A percentile compares a stretch with the other conserved stretches of the same genome.
phyloP scores from a whole-genome alignment of 148 eudicot genomes.

The Talinum fruticosum region DNA sequence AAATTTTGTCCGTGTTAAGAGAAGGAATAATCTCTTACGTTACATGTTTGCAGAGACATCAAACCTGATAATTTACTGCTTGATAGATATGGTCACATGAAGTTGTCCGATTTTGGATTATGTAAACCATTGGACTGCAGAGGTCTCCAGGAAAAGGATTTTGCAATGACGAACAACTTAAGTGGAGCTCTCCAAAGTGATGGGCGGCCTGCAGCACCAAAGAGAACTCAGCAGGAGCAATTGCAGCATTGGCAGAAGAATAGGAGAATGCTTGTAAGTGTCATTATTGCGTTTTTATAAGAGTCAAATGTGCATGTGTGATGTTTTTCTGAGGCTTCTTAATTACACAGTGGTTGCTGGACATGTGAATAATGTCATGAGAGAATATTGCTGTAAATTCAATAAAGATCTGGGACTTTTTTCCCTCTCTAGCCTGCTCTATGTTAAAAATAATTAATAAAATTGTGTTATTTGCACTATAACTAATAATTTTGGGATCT shows the following conservation, averaged over 20 bases:
- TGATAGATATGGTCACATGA: slow-evolving; percentile 93
- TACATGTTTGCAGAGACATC: slow-evolving; percentile 69
- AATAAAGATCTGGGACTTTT: not conserved
- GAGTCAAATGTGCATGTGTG: not conserved
- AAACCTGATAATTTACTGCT: slow-evolving; percentile 97
- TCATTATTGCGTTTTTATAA: not conserved
- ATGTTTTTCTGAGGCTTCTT: not conserved
- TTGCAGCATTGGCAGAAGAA: slow-evolving; percentile 95
- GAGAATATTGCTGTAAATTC: not conserved
- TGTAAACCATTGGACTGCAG: slow-evolving; percentile 96
- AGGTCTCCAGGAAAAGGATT: slow-evolving; percentile 89
- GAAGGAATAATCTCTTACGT: slow-evolving; percentile 9
- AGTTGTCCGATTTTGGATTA: slow-evolving; percentile 92
- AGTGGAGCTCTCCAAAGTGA: slow-evolving; percentile 96
- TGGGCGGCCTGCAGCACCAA: slow-evolving; percentile 80
- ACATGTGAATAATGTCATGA: not conserved
- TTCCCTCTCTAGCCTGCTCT: not conserved
- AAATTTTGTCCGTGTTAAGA: not conserved
- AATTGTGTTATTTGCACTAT: no score
- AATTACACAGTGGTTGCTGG: not conserved
- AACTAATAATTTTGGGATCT: not conserved
- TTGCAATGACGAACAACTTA: slow-evolving; percentile 50
- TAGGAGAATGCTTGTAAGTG: slow-evolving; percentile 93
- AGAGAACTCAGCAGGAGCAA: slow-evolving; percentile 92
- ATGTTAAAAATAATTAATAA: no score